Evolutionary conservation across 176 grass and related monocot species (phyloP).

Genomic region (Guadua angustifolia): DNA sequence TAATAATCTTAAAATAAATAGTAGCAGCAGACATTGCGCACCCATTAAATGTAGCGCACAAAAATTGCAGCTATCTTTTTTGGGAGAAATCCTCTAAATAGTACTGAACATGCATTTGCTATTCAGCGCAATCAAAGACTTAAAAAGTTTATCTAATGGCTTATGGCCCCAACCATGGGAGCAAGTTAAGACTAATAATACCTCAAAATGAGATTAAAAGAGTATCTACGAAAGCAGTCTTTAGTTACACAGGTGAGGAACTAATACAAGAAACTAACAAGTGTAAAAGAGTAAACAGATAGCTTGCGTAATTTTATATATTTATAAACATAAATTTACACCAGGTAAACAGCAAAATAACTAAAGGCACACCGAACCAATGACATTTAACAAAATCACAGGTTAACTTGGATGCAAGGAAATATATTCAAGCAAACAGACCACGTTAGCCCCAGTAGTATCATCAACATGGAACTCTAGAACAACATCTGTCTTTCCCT

Average conservation of each 20-base stretch:
- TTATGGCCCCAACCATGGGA: constrained; percentile 10
- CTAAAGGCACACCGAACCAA: constrained; percentile 14
- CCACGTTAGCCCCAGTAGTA: constrained; percentile 93
- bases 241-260: constrained; percentile 26
- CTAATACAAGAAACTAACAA: not conserved
- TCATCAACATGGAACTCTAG: constrained; percentile 98
- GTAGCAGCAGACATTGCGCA: not conserved
- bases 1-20: not conserved
- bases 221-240: not conserved
- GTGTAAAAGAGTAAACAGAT: constrained; percentile 12
- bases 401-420: not conserved
- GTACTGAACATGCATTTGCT: not conserved
- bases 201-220: not conserved
- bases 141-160: not conserved
- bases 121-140: constrained; percentile 1
- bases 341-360: not conserved
- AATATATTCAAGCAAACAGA: constrained; percentile 39
- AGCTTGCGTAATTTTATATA: not conserved
- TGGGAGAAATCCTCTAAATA: not conserved
- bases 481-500: constrained; percentile 94
- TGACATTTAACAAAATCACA: constrained; percentile 31
- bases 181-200: constrained; percentile 3
- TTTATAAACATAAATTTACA: constrained; percentile 1
- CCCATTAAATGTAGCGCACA: not conserved
- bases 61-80: not conserved